Evolutionary conservation across 2,329 filamentous ascomycete genomes (phyloP).

Genomic region (Mycosphaerella sp.): DNA sequence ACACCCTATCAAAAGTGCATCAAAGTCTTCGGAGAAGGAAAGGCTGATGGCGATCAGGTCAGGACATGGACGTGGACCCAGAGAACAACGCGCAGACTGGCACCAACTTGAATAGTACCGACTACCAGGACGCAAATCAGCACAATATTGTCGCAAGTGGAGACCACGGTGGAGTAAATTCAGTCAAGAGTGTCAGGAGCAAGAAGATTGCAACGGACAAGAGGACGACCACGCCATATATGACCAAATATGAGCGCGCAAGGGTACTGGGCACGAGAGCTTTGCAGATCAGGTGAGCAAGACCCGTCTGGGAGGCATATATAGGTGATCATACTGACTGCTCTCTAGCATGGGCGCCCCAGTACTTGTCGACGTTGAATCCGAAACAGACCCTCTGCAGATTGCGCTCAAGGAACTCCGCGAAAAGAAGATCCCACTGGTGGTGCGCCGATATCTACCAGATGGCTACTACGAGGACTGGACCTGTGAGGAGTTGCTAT

Average conservation of each 20-base stretch:
- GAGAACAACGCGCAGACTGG: constrained; percentile 12
- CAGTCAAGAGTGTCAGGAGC: constrained; percentile 49
- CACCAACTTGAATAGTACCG: constrained; percentile 24
- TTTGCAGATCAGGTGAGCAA: constrained; percentile 77
- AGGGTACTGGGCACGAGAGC: constrained; percentile 89
- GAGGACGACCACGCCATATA: constrained; percentile 75
- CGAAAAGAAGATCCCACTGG: constrained; percentile 97
- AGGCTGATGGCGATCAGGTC: constrained; percentile 19
- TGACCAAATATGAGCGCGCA: constrained; percentile 98
- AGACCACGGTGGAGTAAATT: constrained; percentile 42
- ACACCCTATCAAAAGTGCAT: too few species aligned
- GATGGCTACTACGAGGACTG: constrained; percentile 99
- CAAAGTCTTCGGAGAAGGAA: background rate
- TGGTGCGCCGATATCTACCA: constrained; percentile 89
- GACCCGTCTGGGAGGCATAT: too few species aligned
- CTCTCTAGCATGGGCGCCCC: constrained; percentile 83
- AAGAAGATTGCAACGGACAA: background rate
- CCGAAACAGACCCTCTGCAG: constrained; percentile 93
- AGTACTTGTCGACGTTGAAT: constrained; percentile 91
- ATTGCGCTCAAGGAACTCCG: constrained; percentile 96
- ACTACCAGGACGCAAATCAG: constrained; percentile 29
- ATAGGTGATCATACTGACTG: constrained; percentile 5
- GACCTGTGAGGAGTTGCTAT: constrained; percentile 91
- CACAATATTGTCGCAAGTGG: constrained; percentile 44
- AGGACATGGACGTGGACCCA: constrained; percentile 32